These are phyloP conservation scores for Globisporangium iwayamae DNA, from an alignment of 352 stramenopile species.

Conservation along the genomic window DNA sequence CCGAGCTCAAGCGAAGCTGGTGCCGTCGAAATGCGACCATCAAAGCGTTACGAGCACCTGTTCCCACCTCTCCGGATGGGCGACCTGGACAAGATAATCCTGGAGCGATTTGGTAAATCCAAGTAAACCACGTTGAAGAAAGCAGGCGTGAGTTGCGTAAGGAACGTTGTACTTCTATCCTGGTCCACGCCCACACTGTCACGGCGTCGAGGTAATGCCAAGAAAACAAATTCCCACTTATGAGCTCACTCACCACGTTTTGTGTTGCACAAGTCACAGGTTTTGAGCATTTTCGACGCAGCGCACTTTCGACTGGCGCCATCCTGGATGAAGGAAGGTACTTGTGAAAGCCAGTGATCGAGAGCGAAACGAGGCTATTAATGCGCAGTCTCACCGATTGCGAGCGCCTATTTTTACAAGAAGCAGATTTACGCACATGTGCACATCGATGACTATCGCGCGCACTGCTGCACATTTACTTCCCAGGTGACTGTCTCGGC, in stretches of 20 bases:
- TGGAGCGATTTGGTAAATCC: constrained; percentile 19
- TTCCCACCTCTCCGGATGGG: constrained; percentile 43
- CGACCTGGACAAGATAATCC: constrained; percentile 30
- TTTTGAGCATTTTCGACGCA: too few species aligned
- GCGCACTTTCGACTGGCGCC: background rate
- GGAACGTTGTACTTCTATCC: background rate
- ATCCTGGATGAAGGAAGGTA: background rate
- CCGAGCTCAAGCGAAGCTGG: background rate
- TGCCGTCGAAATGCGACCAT: constrained; percentile 15
- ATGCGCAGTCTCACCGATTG: background rate
- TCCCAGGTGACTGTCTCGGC: background rate
- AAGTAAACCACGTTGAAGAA: background rate
- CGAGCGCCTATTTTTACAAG: constrained; percentile 2
- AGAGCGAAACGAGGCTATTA: background rate
- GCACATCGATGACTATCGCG: background rate
- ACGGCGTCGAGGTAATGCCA: background rate
- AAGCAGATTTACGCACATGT: background rate
- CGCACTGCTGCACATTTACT: background rate
- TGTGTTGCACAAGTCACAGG: background rate
- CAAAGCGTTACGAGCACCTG: constrained; percentile 41
- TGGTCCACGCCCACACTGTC: background rate
- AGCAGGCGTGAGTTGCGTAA: background rate
- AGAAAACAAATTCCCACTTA: background rate
- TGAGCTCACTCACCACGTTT: background rate
- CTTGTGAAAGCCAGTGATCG: background rate